These are phyloP conservation scores for Lasiodiplodia gonubiensis DNA, from an alignment of 2,329 filamentous ascomycete genomes.

Conservation along the genomic window DNA sequence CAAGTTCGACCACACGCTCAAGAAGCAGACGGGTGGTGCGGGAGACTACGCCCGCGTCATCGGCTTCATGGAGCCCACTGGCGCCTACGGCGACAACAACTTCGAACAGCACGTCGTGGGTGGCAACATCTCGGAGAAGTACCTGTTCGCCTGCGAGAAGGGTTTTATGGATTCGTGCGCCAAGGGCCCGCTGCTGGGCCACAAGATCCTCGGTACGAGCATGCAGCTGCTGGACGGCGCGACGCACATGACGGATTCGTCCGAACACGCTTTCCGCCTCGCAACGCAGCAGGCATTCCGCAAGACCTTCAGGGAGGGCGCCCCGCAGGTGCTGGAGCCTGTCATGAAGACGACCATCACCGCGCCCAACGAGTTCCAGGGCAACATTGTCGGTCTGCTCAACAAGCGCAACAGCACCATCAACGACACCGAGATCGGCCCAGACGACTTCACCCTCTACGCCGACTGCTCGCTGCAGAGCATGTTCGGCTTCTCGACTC, in stretches of 20 bases:
- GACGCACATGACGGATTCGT: conserved; percentile 97
- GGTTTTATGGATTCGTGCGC: conserved; percentile 84
- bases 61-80: conserved; percentile 88
- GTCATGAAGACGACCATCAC: conserved; percentile 98
- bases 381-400: conserved; percentile 89
- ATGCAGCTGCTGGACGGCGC: conserved; percentile 97
- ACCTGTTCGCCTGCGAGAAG: conserved; percentile 90
- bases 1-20: conserved; percentile 90
- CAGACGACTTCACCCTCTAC: conserved; percentile 90
- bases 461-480: conserved; percentile 93
- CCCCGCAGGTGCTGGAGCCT: conserved; percentile 87
- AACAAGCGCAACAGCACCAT: conserved; percentile 98
- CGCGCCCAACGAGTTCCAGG: conserved; percentile 96
- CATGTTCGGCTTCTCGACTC: conserved; percentile 97
- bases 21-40: conserved; percentile 93
- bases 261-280: conserved; percentile 92
- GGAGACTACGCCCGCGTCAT: conserved; percentile 94
- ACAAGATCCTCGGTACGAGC: conserved; percentile 84
- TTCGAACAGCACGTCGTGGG: conserved; percentile 90
- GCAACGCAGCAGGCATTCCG: conserved; percentile 96
- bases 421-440: conserved; percentile 90
- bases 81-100: conserved; percentile 72
- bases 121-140: conserved; percentile 94
- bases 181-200: conserved; percentile 89
- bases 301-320: conserved; percentile 83